A percentile compares a stretch with the other conserved stretches of the same genome.
These are phyloP conservation scores for Apiospora malaysiana DNA, from an alignment of 2,329 filamentous ascomycete genomes.

Conservation along the genomic window DNA sequence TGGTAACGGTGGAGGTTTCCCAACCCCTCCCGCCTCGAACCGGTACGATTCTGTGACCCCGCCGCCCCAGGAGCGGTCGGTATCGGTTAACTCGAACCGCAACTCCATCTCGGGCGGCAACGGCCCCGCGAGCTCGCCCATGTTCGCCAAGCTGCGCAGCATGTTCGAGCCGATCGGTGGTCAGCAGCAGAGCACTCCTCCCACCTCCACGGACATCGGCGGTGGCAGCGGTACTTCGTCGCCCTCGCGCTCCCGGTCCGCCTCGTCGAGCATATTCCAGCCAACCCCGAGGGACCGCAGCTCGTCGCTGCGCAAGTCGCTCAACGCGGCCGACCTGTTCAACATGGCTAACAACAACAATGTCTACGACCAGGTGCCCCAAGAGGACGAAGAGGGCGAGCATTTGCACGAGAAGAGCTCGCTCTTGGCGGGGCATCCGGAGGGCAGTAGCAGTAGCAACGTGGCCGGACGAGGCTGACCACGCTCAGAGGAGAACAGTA, in stretches of 20 bases:
- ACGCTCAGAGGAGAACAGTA: slow-evolving; percentile 40
- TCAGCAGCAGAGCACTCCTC: slow-evolving; percentile 16
- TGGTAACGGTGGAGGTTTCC: not conserved
- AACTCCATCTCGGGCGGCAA: slow-evolving; percentile 25
- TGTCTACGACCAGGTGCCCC: not conserved
- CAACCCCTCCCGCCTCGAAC: not conserved
- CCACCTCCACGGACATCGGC: slow-evolving; percentile 33
- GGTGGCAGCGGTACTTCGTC: slow-evolving; percentile 30
- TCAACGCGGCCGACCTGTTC: slow-evolving; percentile 2
- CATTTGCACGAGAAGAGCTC: slow-evolving; percentile 38
- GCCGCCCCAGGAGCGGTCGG: slow-evolving; percentile 21
- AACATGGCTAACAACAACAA: not conserved
- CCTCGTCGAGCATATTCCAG: not conserved
- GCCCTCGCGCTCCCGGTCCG: not conserved
- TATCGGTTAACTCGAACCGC: slow-evolving; percentile 19
- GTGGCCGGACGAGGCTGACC: slow-evolving; percentile 41
- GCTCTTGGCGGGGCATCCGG: slow-evolving; percentile 31
- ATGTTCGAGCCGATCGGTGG: slow-evolving; percentile 44
- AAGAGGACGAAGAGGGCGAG: slow-evolving; percentile 30
- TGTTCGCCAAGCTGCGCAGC: slow-evolving; percentile 49
- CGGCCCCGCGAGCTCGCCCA: slow-evolving; percentile 28
- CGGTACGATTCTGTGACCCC: slow-evolving; percentile 19
- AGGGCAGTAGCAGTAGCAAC: slow-evolving; percentile 24
- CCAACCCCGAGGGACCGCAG: slow-evolving; percentile 21
- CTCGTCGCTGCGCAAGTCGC: slow-evolving; percentile 27